Base-by-base conservation (phyloP, 2,329 filamentous ascomycete genomes). In the Aspergillaceae sp. region DNA sequence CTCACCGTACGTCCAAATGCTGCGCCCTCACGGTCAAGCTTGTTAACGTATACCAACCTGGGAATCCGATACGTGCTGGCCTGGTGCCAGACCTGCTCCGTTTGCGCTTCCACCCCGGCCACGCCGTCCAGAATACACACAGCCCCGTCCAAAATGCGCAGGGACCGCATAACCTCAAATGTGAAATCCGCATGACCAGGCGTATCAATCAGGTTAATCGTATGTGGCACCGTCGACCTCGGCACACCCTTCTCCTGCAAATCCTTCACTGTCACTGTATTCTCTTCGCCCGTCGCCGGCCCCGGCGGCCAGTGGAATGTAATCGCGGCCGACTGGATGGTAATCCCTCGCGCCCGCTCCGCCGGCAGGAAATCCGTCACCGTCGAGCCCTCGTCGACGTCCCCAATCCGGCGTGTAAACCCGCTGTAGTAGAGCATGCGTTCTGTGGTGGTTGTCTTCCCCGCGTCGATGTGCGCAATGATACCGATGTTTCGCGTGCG, bases 351-450 rank as follows among this genome's bases (percentile, higher is more conserved):
- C 55, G 89, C 84, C 59, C 91, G 79, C 66, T 98, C 92, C 52
- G 94, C 83, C 5, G 92, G 91, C 5, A 98, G 78, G 56, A 97
- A 98, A 68, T 98, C 92, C 2, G 92, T 98, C 5, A 96, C 89
- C 3, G 92, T 97, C 53, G 94, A 95, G 34, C 92, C 92, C 67
- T 94, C 86, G 59, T 97, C 91, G 52, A 98, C 92, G 66, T 96
- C 90, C 71, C 92, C 92, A 60, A 96, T 82, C 65, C 90, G 78
- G 54, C 87, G 78, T 7, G 90, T 94, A 51, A 90, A 83, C 42
- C 92, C 91, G 64, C 88, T 94, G 61, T 96, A 95, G 63, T 89
- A 97, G 60, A 98, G 84, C 91, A 97, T 97, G 48, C 92, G 89
- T 80, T 98, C 92, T 3, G 92, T 97, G 0, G 92, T 98, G 0